Evolutionary conservation across 345 rosid species (phyloP).

Genomic region (Euphorbia tirucalli): DNA sequence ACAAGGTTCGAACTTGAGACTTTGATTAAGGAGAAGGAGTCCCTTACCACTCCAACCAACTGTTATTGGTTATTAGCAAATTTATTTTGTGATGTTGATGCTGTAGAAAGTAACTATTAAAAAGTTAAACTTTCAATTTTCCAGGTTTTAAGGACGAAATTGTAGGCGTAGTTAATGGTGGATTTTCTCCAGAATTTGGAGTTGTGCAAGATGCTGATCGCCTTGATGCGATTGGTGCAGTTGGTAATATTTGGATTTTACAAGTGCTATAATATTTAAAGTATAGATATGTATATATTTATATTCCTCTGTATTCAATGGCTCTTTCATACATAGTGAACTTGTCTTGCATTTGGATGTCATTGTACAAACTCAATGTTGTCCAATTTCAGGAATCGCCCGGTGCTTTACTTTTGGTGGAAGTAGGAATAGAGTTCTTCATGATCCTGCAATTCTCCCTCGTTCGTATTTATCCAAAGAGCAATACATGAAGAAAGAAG

Average conservation of each 20-base stretch:
- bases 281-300: too few species aligned
- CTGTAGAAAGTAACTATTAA: not conserved
- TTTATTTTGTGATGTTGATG: not conserved
- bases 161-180: constrained; percentile 36
- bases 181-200: constrained; percentile 61
- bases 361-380: not conserved
- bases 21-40: too few species aligned
- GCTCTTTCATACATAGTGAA: not conserved
- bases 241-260: too few species aligned
- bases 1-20: too few species aligned
- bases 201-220: constrained; percentile 97
- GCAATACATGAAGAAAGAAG: constrained; percentile 64
- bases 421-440: constrained; percentile 69
- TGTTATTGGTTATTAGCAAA: too few species aligned
- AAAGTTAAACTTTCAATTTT: constrained; percentile 2
- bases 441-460: constrained; percentile 69
- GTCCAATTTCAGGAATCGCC: constrained; percentile 58
- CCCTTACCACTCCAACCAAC: too few species aligned
- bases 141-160: constrained; percentile 84
- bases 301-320: too few species aligned
- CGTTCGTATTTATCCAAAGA: constrained; percentile 68
- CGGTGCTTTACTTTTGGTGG: constrained; percentile 93
- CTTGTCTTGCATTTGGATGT: not conserved
- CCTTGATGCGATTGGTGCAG: constrained; percentile 88
- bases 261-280: too few species aligned